Conservation (phyloP, 352 stramenopile genomes). For the Globisporangium nodosum region DNA sequence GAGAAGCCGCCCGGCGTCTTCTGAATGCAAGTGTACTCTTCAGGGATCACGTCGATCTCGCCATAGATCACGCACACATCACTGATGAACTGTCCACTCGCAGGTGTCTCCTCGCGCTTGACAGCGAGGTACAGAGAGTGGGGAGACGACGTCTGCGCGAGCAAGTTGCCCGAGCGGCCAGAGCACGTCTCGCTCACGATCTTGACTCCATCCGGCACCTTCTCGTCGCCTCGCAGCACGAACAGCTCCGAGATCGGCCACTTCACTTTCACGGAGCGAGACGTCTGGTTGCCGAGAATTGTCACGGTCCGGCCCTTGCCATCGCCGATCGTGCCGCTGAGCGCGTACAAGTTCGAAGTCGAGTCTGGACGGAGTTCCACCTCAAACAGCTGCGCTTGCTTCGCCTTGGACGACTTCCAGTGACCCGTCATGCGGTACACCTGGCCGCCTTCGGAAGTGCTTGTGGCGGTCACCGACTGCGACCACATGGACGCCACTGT, state of each 20-base stretch:
- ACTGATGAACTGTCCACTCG: constrained; percentile 39
- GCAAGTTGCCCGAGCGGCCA: constrained; percentile 58
- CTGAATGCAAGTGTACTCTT: constrained; percentile 69
- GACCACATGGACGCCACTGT: constrained; percentile 39
- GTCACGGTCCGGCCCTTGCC: constrained; percentile 41
- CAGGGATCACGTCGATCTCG: constrained; percentile 78
- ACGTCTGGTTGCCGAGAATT: constrained; percentile 59
- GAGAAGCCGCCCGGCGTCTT: constrained; percentile 61
- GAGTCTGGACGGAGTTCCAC: constrained; percentile 51
- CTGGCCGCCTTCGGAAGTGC: constrained; percentile 10
- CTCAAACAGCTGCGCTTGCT: constrained; percentile 67
- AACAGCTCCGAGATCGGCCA: constrained; percentile 74
- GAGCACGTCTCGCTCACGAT: constrained; percentile 69
- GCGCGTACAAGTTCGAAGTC: constrained; percentile 24
- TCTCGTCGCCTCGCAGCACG: constrained; percentile 67
- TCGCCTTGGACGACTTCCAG: constrained; percentile 71
- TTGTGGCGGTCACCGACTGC: constrained; percentile 16
- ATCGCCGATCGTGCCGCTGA: constrained; percentile 74
- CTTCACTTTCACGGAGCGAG: constrained; percentile 51
- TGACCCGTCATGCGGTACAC: constrained; percentile 62
- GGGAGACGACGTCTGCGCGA: constrained; percentile 68
- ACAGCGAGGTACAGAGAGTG: constrained; percentile 72
- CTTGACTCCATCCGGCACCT: constrained; percentile 61
- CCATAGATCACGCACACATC: constrained; percentile 84
- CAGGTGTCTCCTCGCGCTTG: constrained; percentile 49